Percentiles rank a stretch among this genome's conserved stretches.
phyloP scores from a whole-genome alignment of 495 filamentous ascomycete species.

The Penicillium macrosclerotiorum region DNA sequence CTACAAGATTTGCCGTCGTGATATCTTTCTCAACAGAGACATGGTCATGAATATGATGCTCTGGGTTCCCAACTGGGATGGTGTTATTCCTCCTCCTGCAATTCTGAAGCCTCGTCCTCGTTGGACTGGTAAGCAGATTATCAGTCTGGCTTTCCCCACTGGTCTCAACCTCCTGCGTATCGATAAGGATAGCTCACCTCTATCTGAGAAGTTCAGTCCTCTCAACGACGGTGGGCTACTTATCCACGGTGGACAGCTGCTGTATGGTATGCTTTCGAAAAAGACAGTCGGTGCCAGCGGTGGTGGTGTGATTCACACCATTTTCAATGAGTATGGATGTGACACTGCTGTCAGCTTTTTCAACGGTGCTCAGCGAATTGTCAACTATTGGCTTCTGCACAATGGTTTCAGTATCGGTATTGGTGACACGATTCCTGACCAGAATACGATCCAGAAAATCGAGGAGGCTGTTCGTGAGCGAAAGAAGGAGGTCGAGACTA shows the following conservation, averaged over 20 bases:
- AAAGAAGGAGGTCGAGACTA: slow-evolving; percentile 72
- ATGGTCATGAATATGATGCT: slow-evolving; percentile 93
- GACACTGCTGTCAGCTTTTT: slow-evolving; percentile 90
- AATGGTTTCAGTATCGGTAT: slow-evolving; percentile 98
- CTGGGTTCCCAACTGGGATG: slow-evolving; percentile 98
- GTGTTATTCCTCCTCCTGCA: slow-evolving; percentile 83
- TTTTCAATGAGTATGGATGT: slow-evolving; percentile 89
- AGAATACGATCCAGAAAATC: slow-evolving; percentile 75
- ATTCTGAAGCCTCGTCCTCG: slow-evolving; percentile 87
- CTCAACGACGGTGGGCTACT: slow-evolving; percentile 76
- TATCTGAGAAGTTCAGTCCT: slow-evolving; percentile 58
- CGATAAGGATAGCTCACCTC: slow-evolving; percentile 50
- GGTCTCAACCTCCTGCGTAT: slow-evolving; percentile 77
- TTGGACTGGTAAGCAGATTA: slow-evolving; percentile 99
- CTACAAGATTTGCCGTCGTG: slow-evolving; percentile 93
- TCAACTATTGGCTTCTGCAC: slow-evolving; percentile 97
- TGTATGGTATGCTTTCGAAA: slow-evolving; percentile 88
- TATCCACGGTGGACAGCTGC: slow-evolving; percentile 81
- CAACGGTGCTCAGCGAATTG: slow-evolving; percentile 87
- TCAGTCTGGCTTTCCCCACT: slow-evolving; percentile 85
- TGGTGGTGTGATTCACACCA: slow-evolving; percentile 89
- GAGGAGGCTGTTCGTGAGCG: slow-evolving; percentile 71
- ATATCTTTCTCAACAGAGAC: slow-evolving; percentile 85
- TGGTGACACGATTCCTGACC: slow-evolving; percentile 94
- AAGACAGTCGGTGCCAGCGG: slow-evolving; percentile 86